Evolutionary conservation across 2,329 filamentous ascomycete genomes (phyloP).

Genomic region (Tolypocladium ophioglossoides): DNA sequence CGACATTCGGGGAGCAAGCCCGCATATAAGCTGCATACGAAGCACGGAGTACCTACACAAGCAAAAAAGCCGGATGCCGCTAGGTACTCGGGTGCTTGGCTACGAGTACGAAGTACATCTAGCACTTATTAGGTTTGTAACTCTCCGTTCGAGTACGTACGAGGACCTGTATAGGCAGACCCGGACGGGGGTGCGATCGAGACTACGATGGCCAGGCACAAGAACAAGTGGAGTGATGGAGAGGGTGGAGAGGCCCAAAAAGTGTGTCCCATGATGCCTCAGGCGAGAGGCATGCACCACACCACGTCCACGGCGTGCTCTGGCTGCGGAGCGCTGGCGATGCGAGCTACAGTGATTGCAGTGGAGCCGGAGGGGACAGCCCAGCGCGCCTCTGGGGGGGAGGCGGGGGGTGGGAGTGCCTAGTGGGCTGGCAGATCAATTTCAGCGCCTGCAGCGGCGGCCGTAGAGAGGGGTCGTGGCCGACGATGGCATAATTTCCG

Average conservation of each 20-base stretch:
- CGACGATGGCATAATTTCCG: neutral
- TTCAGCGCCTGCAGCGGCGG: neutral
- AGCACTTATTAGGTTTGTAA: neutral
- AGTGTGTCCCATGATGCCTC: neutral
- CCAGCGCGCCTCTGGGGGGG: neutral
- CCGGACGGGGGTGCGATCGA: neutral
- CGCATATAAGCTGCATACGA: neutral
- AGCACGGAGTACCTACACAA: no score
- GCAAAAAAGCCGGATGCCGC: neutral
- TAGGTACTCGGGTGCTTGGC: neutral
- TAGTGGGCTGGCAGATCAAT: neutral
- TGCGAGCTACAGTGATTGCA: neutral
- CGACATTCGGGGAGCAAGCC: neutral
- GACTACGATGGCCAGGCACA: neutral
- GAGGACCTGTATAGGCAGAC: neutral
- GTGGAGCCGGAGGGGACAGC: neutral
- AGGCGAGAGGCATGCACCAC: neutral
- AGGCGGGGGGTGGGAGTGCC: no score
- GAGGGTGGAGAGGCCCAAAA: no score
- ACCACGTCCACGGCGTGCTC: neutral
- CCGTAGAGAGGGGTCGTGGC: neutral
- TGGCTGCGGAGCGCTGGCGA: neutral
- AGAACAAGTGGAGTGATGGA: neutral
- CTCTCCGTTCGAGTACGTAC: neutral
- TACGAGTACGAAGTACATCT: no score